These are phyloP conservation scores for Russula virescens DNA, from an alignment of 768 basidiomycete genomes.

Conservation along the genomic window DNA sequence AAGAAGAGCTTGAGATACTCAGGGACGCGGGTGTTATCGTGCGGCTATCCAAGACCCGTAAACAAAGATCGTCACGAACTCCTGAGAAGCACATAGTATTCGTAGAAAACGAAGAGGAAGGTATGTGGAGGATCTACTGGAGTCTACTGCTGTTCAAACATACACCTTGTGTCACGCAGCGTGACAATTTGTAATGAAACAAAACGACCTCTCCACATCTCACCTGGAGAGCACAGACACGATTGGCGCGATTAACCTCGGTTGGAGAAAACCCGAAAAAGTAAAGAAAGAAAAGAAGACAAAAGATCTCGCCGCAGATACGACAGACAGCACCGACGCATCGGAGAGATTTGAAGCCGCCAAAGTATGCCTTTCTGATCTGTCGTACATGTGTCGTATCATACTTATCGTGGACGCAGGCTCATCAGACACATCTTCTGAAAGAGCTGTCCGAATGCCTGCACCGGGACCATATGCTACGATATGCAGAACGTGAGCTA, in stretches of 20 bases:
- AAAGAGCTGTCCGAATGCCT: conserved; percentile 81
- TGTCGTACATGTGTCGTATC: background rate
- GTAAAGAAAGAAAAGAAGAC: background rate
- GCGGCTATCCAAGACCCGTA: conserved; percentile 31
- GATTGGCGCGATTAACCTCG: background rate
- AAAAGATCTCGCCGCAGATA: conserved; percentile 1
- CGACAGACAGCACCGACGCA: conserved; percentile 5
- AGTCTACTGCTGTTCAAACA: background rate
- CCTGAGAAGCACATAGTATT: conserved; percentile 57
- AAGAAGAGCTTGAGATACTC: conserved; percentile 49
- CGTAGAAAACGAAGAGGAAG: conserved; percentile 59
- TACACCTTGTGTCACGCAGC: conserved; percentile 4
- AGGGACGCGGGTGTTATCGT: conserved; percentile 56
- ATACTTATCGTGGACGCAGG: conserved; percentile 32
- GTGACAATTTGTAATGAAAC: background rate
- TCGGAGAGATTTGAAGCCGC: conserved; percentile 31
- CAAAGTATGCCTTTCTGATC: conserved; percentile 21
- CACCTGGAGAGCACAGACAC: background rate
- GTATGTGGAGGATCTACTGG: conserved; percentile 33
- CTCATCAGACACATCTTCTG: conserved; percentile 54
- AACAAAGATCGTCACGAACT: conserved; percentile 29
- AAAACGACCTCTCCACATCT: background rate
- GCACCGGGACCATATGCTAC: conserved; percentile 68
- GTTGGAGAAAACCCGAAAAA: conserved; percentile 12
- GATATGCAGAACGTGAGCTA: conserved; percentile 79